These are phyloP conservation scores for Purpureocillium lavendulum DNA, from an alignment of 2,329 filamentous ascomycete species.

Conservation along the genomic window DNA sequence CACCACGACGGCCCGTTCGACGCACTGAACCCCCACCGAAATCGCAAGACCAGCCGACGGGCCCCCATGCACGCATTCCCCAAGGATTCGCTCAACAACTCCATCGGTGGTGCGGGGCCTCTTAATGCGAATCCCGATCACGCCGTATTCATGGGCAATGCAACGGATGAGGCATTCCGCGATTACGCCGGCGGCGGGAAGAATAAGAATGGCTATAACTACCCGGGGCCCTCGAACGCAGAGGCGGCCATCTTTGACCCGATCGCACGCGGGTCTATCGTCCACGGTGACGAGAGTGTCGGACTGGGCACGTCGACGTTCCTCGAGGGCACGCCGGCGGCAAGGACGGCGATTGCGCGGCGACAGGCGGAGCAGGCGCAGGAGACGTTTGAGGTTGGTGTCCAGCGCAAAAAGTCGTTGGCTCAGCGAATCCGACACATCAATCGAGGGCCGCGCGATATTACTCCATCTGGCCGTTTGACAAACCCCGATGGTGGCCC, in stretches of 20 bases:
- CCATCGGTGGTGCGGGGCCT: slow-evolving; percentile 78
- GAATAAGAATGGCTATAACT: slow-evolving; percentile 17
- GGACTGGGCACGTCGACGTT: slow-evolving; percentile 93
- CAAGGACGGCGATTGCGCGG: slow-evolving; percentile 68
- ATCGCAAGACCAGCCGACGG: slow-evolving; percentile 70
- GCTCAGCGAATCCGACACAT: slow-evolving; percentile 86
- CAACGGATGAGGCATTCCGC: slow-evolving; percentile 74
- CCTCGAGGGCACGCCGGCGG: slow-evolving; percentile 85
- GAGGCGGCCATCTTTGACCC: slow-evolving; percentile 59
- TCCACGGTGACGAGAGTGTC: slow-evolving; percentile 76
- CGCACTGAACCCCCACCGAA: slow-evolving; percentile 89
- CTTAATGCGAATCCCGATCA: slow-evolving; percentile 76
- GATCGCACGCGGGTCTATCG: slow-evolving; percentile 54
- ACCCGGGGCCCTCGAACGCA: slow-evolving; percentile 16
- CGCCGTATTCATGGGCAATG: slow-evolving; percentile 74
- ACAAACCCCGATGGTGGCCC: slow-evolving; percentile 45
- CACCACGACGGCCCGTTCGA: slow-evolving; percentile 98
- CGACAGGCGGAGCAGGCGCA: slow-evolving; percentile 61
- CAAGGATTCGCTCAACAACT: slow-evolving; percentile 86
- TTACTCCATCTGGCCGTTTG: slow-evolving; percentile 49
- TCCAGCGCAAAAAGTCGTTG: slow-evolving; percentile 89
- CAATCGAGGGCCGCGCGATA: slow-evolving; percentile 58
- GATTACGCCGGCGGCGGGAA: slow-evolving; percentile 55
- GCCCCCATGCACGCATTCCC: slow-evolving; percentile 97
- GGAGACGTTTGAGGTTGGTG: slow-evolving; percentile 47